Evolutionary conservation across 257 asterid species (phyloP).

Genomic region (Solanum ahanhuiri): DNA sequence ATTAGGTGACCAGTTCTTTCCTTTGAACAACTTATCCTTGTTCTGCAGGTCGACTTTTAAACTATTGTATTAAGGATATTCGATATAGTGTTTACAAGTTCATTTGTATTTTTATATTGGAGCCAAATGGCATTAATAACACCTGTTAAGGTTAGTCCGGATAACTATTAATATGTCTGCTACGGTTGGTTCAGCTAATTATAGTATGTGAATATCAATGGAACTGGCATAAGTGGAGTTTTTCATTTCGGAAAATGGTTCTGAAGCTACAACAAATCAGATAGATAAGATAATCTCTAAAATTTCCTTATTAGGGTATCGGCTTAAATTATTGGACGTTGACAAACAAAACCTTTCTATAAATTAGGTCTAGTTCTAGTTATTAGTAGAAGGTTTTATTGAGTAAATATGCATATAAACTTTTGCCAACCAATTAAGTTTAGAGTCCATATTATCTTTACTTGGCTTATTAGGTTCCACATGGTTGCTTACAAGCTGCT

Average conservation of each 20-base stretch:
- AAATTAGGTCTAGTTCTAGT: neutral
- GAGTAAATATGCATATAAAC: neutral
- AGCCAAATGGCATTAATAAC: too few relatives aligned
- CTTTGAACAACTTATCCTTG: neutral
- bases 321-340: neutral
- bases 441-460: too few relatives aligned
- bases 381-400: neutral
- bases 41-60: neutral
- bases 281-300: neutral
- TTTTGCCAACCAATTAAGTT: neutral
- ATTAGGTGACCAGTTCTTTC: neutral
- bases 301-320: neutral
- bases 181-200: neutral
- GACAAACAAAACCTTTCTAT: neutral
- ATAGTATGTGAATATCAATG: neutral
- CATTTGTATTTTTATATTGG: too few relatives aligned
- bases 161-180: neutral
- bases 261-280: neutral
- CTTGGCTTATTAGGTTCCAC: too few relatives aligned
- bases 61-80: too few relatives aligned
- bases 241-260: neutral
- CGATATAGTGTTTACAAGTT: conserved; percentile 5
- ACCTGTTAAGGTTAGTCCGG: too few relatives aligned
- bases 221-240: neutral
- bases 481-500: too few relatives aligned